These are phyloP conservation scores for Neoascochyta sp. DNA, from an alignment of 2,329 filamentous ascomycete species.

Conservation along the genomic window DNA sequence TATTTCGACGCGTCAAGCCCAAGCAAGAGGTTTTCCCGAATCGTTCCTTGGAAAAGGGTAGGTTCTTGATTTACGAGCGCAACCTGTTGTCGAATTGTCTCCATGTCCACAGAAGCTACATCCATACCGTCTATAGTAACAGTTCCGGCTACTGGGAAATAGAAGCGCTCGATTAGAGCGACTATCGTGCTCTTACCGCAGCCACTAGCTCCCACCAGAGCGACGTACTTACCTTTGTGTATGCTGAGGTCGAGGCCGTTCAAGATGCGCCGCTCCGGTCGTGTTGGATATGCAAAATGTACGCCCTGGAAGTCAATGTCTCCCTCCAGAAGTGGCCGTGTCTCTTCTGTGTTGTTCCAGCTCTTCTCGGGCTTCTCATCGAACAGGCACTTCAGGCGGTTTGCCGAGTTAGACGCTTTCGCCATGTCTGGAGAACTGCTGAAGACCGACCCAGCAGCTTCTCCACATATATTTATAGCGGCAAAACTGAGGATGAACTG, in stretches of 20 bases:
- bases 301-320: slow-evolving; percentile 71
- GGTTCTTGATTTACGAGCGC: slow-evolving; percentile 54
- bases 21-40: slow-evolving; percentile 48
- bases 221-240: slow-evolving; percentile 52
- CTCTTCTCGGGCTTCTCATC: neutral
- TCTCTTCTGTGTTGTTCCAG: neutral
- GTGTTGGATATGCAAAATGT: slow-evolving; percentile 88
- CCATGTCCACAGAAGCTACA: slow-evolving; percentile 43
- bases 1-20: slow-evolving; percentile 41
- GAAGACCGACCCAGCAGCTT: neutral
- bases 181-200: slow-evolving; percentile 93
- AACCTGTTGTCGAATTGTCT: slow-evolving; percentile 63
- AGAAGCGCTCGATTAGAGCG: slow-evolving; percentile 86
- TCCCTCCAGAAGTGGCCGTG: neutral
- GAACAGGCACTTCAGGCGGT: neutral
- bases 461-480: neutral
- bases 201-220: slow-evolving; percentile 65
- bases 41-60: slow-evolving; percentile 44
- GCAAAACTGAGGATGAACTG: neutral
- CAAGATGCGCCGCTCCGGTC: slow-evolving; percentile 75
- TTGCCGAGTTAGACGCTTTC: neutral
- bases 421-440: neutral
- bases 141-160: slow-evolving; percentile 70
- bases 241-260: slow-evolving; percentile 43
- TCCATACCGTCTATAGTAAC: slow-evolving; percentile 67